These are phyloP conservation scores for Crithidia mellificae DNA, from an alignment of 208 protist genomes.

Conservation along the genomic window DNA sequence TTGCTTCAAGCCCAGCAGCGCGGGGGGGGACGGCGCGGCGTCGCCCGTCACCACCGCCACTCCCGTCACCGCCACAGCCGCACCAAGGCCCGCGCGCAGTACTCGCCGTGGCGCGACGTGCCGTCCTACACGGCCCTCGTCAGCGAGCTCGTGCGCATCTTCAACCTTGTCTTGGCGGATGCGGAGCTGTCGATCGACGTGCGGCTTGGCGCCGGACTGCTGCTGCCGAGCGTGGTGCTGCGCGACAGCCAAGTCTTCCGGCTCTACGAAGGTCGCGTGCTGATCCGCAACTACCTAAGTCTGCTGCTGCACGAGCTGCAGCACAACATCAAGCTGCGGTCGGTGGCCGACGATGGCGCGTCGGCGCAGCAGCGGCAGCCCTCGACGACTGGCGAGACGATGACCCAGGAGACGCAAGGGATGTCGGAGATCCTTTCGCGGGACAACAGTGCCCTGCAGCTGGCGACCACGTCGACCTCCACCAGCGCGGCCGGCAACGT, in stretches of 20 bases:
- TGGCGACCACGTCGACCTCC: background rate
- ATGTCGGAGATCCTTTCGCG: background rate
- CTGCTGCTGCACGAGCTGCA: slow-evolving; percentile 35
- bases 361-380: background rate
- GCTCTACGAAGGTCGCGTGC: slow-evolving; percentile 54
- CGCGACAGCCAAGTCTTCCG: slow-evolving; percentile 51
- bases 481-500: background rate
- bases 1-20: too few relatives aligned
- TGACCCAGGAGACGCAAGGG: background rate
- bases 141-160: slow-evolving; percentile 39
- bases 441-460: background rate
- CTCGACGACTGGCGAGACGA: background rate
- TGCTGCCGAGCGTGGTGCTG: slow-evolving; percentile 54
- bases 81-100: background rate
- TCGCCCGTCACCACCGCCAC: background rate
- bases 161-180: slow-evolving; percentile 42
- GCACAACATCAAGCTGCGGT: slow-evolving; percentile 20
- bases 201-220: slow-evolving; percentile 38
- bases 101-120: slow-evolving; percentile 51
- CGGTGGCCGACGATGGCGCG: background rate
- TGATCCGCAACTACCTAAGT: slow-evolving; percentile 53
- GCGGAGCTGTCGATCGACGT: slow-evolving; percentile 40
- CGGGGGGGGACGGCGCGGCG: too few relatives aligned
- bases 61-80: slow-evolving; percentile 6
- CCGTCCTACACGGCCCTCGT: slow-evolving; percentile 55